phyloP scores from a whole-genome alignment of 2,329 filamentous ascomycete species.

The Curvularia lunata region DNA sequence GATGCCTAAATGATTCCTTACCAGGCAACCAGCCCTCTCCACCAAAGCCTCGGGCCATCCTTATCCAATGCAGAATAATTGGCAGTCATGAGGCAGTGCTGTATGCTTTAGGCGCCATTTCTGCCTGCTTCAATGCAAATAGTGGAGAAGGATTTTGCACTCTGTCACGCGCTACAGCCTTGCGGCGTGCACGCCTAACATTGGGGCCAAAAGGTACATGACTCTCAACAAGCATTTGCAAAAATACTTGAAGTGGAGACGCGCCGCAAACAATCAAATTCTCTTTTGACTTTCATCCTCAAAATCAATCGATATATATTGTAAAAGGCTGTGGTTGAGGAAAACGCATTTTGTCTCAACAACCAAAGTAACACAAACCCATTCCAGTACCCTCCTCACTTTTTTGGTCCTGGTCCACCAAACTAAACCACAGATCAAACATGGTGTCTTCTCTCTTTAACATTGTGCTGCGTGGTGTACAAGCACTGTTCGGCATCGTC shows the following conservation, averaged over 20 bases:
- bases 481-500: conserved; percentile 11
- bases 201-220: not conserved
- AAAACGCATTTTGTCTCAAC: not conserved
- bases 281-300: no score
- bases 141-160: not conserved
- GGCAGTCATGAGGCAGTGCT: not conserved
- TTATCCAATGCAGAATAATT: not conserved
- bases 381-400: not conserved
- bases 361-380: not conserved
- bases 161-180: not conserved
- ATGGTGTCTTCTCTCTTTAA: conserved; percentile 3
- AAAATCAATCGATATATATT: not conserved
- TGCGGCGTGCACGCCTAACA: not conserved
- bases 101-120: not conserved
- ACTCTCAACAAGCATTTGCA: not conserved
- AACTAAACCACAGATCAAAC: not conserved
- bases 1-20: not conserved
- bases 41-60: not conserved
- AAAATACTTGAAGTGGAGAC: not conserved
- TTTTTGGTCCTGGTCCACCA: not conserved
- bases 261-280: not conserved
- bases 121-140: not conserved
- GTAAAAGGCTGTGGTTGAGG: not conserved
- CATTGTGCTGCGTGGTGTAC: conserved; percentile 7
- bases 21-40: conserved; percentile 2